phyloP scores from a whole-genome alignment of 352 stramenopile species.

The Phytophthora sojae region DNA sequence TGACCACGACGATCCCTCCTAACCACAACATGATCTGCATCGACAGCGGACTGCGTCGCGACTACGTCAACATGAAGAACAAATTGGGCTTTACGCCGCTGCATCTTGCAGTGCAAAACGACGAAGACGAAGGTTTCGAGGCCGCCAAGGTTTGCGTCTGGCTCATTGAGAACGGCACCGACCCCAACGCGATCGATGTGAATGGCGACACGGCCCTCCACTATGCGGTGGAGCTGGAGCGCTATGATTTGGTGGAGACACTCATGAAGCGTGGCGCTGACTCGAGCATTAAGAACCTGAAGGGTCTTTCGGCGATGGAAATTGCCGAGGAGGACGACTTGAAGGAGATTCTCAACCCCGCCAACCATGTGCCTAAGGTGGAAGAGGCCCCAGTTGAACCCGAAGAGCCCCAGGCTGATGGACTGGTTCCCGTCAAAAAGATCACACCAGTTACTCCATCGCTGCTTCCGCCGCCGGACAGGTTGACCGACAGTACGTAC shows the following conservation, averaged over 20 bases:
- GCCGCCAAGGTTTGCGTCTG: slow-evolving; percentile 87
- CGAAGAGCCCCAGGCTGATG: slow-evolving; percentile 37
- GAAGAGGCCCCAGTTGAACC: slow-evolving; percentile 28
- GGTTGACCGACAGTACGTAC: slow-evolving; percentile 83
- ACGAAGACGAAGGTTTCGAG: slow-evolving; percentile 91
- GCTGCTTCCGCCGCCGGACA: slow-evolving; percentile 59
- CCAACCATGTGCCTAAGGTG: slow-evolving; percentile 47
- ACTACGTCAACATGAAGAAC: slow-evolving; percentile 92
- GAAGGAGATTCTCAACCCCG: slow-evolving; percentile 76
- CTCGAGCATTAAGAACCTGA: slow-evolving; percentile 75
- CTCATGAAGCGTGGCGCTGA: slow-evolving; percentile 89
- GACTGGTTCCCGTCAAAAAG: slow-evolving; percentile 27
- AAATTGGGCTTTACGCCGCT: slow-evolving; percentile 82
- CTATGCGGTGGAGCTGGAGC: slow-evolving; percentile 85
- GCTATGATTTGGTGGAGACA: slow-evolving; percentile 84
- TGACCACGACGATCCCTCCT: slow-evolving; percentile 69
- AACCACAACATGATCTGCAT: slow-evolving; percentile 93
- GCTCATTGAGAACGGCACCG: slow-evolving; percentile 88
- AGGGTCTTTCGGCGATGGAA: slow-evolving; percentile 69
- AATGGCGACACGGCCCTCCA: slow-evolving; percentile 90
- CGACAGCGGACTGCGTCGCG: slow-evolving; percentile 75
- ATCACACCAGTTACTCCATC: slow-evolving; percentile 34
- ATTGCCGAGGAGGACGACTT: slow-evolving; percentile 84
- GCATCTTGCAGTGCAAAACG: slow-evolving; percentile 86
- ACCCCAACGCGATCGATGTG: slow-evolving; percentile 77